Evolutionary conservation across 164 flowering plant species (phyloP), one percentile per base, ranked within the genome.

Genomic region (Annona cherimola): DNA sequence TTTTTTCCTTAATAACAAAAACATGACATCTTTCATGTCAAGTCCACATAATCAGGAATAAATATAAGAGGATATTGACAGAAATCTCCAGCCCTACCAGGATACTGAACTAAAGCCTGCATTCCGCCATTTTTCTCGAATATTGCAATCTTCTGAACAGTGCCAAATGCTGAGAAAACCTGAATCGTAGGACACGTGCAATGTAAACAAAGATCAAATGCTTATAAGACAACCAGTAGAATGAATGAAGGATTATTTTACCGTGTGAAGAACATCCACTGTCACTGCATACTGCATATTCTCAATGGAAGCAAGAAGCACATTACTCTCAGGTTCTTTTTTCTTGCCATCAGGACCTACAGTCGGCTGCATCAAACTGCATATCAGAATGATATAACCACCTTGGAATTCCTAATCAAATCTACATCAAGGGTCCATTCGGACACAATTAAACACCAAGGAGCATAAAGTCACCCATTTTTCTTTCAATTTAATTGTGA

Each of bases 251-350:
- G 14, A n/a, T 6, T 57, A 16, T 18, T 67, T 75, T 65, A 91
- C 98, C 83, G 94, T 93, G 77, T 91, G 88, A 76, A 93, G 89
- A 76, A 88, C 92, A 83, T 93, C 97, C 50, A 88, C 89, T 2
- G 98, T 93, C n/a, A 93, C 93, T 67, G 89, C 92, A 86, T 91
- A 93, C 72, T 90, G 97, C 98, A 88, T 84, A 76, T 93, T 93
- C 79, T 90, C 97, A 77, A 93, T 86, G 12, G 91, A 85, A 63
- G 98, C 98, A 76, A 93, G 92, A 69, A 93, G 92, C 76, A 93
- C 98, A 76, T 90, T 91, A 68, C 98, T 91, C 87, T 91, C 92
- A 19, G 82, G 87, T 74, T 93, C 98, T 44, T 69, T 81, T 81
- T 81, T 91, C 84, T 85, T 88, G 45, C 98, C 98, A 76, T 93